phyloP scores from a whole-genome alignment of 2,329 filamentous ascomycete genomes.

The Thielaviopsis musarum region DNA sequence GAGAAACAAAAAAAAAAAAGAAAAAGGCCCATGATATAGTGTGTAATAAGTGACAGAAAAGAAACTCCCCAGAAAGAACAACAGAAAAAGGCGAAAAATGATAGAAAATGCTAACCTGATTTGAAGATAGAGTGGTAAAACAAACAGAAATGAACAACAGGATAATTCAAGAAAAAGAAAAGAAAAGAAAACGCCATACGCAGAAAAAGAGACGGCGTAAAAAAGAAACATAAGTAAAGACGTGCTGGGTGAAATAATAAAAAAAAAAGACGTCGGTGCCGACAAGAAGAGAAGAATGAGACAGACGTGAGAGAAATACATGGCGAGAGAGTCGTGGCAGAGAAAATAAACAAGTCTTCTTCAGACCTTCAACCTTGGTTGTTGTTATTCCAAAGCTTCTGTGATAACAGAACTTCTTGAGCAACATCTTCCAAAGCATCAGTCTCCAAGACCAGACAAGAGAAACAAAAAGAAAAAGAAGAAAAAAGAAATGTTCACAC shows the following conservation, averaged over 20 bases:
- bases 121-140: slow-evolving; percentile 1
- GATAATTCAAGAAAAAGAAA: neutral
- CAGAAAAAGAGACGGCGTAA: neutral
- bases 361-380: no score
- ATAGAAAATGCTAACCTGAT: neutral
- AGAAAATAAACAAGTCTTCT: slow-evolving; percentile 1
- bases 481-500: slow-evolving; percentile 1
- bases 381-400: neutral
- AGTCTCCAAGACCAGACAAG: slow-evolving; percentile 9
- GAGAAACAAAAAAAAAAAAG: neutral
- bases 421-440: no score
- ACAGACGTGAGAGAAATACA: slow-evolving; percentile 1
- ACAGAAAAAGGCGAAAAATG: neutral
- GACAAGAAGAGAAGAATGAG: neutral
- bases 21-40: neutral
- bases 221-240: neutral
- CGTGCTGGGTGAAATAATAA: neutral
- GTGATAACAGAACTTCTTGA: slow-evolving; percentile 7
- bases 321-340: neutral
- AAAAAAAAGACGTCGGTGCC: neutral
- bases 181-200: no score
- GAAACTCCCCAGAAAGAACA: neutral
- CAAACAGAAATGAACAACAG: neutral
- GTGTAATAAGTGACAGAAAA: neutral
- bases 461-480: slow-evolving; percentile 9